These are phyloP conservation scores for Arctostaphylos glauca DNA, from an alignment of 148 eudicot species.

Conservation along the genomic window DNA sequence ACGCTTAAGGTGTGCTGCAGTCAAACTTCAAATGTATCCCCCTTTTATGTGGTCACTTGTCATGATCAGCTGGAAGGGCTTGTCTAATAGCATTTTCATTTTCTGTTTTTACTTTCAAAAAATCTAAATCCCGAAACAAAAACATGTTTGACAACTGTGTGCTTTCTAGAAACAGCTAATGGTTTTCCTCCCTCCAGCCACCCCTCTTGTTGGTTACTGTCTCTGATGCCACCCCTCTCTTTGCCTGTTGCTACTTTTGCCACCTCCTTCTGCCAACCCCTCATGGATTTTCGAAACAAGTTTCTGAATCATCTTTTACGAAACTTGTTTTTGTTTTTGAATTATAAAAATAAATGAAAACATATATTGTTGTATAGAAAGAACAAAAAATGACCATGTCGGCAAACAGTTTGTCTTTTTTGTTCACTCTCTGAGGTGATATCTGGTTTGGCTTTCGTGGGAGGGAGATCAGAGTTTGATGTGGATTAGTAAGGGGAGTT, in stretches of 20 bases:
- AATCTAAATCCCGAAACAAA: not conserved
- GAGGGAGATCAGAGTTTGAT: constrained; percentile 6
- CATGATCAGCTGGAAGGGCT: not conserved
- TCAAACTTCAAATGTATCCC: not conserved
- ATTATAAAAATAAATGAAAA: too few relatives aligned
- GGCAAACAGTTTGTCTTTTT: not conserved
- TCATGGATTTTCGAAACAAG: not conserved
- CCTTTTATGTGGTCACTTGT: not conserved
- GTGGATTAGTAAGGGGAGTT: not conserved
- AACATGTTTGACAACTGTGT: not conserved
- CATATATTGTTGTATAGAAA: not conserved
- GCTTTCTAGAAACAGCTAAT: not conserved
- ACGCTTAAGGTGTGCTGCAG: not conserved
- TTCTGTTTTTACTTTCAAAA: not conserved
- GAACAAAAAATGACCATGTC: not conserved
- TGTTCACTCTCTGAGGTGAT: not conserved
- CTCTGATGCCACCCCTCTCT: not conserved
- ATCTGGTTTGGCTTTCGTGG: not conserved
- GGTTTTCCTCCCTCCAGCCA: not conserved
- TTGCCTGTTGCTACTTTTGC: not conserved
- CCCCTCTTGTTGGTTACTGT: not conserved
- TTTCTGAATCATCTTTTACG: not conserved
- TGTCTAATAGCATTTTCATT: not conserved
- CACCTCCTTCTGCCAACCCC: not conserved
- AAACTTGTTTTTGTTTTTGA: not conserved